These are phyloP conservation scores for Fraxinus quadrangulata DNA, from an alignment of 257 asterid species.

Conservation along the genomic window DNA sequence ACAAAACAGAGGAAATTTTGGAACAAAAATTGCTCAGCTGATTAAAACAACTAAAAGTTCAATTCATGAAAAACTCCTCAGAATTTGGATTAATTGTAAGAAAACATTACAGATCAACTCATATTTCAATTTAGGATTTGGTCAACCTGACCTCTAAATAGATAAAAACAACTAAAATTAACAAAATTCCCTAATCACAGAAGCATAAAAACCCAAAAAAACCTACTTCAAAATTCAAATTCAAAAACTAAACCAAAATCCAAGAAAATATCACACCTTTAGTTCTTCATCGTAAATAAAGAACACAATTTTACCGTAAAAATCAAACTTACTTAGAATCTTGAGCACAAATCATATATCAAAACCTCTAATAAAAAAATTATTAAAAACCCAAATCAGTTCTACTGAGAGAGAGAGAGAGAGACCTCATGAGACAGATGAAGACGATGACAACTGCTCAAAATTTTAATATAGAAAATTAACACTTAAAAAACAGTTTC, in stretches of 20 bases:
- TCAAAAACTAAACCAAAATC: neutral
- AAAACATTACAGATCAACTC: conserved; percentile 15
- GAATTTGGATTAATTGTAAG: conserved; percentile 10
- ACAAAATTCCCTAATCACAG: conserved; percentile 18
- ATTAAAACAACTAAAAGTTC: conserved; percentile 16
- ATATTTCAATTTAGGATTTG: conserved; percentile 19
- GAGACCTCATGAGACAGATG: neutral
- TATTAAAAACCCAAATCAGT: neutral
- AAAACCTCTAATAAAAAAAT: neutral
- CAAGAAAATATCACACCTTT: neutral
- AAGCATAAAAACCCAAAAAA: neutral
- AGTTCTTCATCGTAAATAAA: neutral
- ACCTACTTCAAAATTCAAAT: conserved; percentile 24
- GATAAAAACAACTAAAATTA: conserved; percentile 16
- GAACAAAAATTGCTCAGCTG: neutral
- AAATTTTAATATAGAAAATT: neutral
- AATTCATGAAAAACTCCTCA: conserved; percentile 7
- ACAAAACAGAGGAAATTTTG: neutral
- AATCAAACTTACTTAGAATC: neutral
- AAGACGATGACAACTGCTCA: neutral
- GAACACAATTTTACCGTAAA: neutral
- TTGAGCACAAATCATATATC: neutral
- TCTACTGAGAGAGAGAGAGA: neutral
- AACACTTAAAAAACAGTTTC: neutral
- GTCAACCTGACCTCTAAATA: conserved; percentile 34